A percentile compares a stretch with the other conserved stretches of the same genome.
These are phyloP conservation scores for Rhizopogon salebrosus DNA, from an alignment of 768 basidiomycete species.

Conservation along the genomic window DNA sequence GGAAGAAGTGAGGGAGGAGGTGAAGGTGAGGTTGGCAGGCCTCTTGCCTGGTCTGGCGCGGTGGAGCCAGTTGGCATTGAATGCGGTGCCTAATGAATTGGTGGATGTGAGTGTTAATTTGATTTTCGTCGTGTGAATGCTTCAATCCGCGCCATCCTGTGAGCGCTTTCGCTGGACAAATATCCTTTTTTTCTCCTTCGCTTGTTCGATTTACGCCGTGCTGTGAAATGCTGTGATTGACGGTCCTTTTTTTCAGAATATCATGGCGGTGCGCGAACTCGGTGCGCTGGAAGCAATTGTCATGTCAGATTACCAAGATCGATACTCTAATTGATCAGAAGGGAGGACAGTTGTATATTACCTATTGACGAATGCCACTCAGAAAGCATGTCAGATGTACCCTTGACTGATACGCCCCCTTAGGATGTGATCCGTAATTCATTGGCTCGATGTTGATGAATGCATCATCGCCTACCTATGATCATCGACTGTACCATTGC, in stretches of 20 bases:
- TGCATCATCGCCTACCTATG: too few species aligned
- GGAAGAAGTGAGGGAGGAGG: conserved; percentile 26
- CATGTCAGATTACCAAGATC: conserved; percentile 64
- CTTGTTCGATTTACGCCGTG: neutral
- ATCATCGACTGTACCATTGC: too few species aligned
- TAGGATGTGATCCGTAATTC: too few species aligned
- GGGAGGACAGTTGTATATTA: neutral
- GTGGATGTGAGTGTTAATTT: conserved; percentile 60
- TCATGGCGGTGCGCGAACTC: conserved; percentile 61
- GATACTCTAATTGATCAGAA: conserved; percentile 5
- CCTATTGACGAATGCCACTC: neutral
- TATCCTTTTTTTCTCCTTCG: neutral
- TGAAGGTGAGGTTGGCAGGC: conserved; percentile 67
- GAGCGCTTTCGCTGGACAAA: too few species aligned
- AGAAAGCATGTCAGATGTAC: neutral
- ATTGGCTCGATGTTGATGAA: too few species aligned
- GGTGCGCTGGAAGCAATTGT: conserved; percentile 67
- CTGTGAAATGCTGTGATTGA: neutral
- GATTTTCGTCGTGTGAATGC: neutral
- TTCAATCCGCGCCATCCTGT: too few species aligned
- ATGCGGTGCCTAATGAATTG: conserved; percentile 71
- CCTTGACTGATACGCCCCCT: too few species aligned
- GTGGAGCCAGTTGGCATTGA: conserved; percentile 70
- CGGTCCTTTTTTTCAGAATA: conserved; percentile 35
- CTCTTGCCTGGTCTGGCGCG: conserved; percentile 75